Percentiles rank a stretch among this genome's conserved stretches.
Evolutionary conservation across 495 filamentous ascomycete species (phyloP).

Genomic region (Thermothielavioides terrestris): DNA sequence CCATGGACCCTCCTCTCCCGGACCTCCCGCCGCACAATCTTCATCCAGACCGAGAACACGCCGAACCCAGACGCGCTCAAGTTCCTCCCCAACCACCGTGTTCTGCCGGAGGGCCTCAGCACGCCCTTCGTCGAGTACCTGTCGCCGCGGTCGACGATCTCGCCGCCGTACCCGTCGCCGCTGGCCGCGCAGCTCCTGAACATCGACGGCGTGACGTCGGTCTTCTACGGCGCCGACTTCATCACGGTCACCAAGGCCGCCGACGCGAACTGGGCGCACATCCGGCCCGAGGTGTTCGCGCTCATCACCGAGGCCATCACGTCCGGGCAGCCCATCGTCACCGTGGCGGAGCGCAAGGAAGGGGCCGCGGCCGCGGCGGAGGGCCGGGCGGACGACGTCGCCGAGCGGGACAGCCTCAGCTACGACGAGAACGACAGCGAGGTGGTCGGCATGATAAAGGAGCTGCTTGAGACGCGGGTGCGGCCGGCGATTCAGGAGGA

Average conservation of each 20-base stretch:
- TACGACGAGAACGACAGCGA: conserved; percentile 86
- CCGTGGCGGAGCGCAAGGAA: conserved; percentile 50
- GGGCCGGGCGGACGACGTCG: conserved; percentile 28
- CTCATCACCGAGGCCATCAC: conserved; percentile 87
- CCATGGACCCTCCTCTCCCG: conserved; percentile 2
- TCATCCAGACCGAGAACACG: conserved; percentile 93
- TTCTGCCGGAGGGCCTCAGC: conserved; percentile 64
- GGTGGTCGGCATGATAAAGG: conserved; percentile 96
- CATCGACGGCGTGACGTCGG: conserved; percentile 80
- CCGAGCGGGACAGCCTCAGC: conserved; percentile 57
- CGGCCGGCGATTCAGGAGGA: conserved; percentile 94
- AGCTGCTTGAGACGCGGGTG: conserved; percentile 92
- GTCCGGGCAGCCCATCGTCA: conserved; percentile 72
- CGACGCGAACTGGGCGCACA: conserved; percentile 84
- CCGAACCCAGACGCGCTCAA: conserved; percentile 90
- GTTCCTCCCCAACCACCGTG: conserved; percentile 78
- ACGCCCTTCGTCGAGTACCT: conserved; percentile 86
- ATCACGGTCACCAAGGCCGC: conserved; percentile 90
- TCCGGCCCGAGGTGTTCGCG: conserved; percentile 91
- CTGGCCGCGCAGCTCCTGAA: conserved; percentile 81
- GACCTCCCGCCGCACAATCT: conserved; percentile 58
- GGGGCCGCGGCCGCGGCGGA: conserved; percentile 24
- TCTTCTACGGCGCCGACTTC: conserved; percentile 94
- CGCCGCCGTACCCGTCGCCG: conserved; percentile 86
- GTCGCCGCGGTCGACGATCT: conserved; percentile 74